Evolutionary conservation across 2,329 filamentous ascomycete species (phyloP).

Genomic region (Botrytis sinoallii): DNA sequence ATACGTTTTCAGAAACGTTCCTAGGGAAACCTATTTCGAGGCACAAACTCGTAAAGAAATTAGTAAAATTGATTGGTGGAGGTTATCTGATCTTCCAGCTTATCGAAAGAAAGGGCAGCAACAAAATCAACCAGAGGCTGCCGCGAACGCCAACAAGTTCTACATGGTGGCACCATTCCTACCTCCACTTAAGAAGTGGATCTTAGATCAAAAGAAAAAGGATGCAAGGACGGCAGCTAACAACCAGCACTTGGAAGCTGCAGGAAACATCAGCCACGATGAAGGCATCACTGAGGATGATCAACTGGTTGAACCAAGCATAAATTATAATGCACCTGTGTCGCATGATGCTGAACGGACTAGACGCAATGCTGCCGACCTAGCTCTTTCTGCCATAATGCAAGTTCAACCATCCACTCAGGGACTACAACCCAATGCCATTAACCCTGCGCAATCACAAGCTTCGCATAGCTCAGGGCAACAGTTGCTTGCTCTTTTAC

Average conservation of each 20-base stretch:
- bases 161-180: constrained; percentile 98
- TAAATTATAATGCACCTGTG: constrained; percentile 17
- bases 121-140: constrained; percentile 54
- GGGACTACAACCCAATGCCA: constrained; percentile 42
- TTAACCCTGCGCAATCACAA: constrained; percentile 20
- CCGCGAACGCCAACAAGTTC: constrained; percentile 73
- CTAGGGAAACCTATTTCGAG: constrained; percentile 82
- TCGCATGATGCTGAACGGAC: constrained; percentile 21
- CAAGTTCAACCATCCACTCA: constrained; percentile 54
- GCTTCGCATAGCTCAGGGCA: constrained; percentile 39
- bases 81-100: constrained; percentile 80
- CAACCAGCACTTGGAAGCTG: constrained; percentile 42
- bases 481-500: constrained; percentile 55
- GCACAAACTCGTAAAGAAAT: constrained; percentile 95
- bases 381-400: constrained; percentile 50
- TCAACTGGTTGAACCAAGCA: constrained; percentile 28
- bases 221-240: constrained; percentile 51
- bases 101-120: constrained; percentile 62
- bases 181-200: constrained; percentile 82
- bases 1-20: constrained; percentile 86
- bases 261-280: constrained; percentile 47
- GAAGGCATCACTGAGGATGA: constrained; percentile 64
- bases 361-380: constrained; percentile 33
- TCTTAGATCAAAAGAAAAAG: constrained; percentile 76
- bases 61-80: constrained; percentile 95